A percentile compares a stretch with the other conserved stretches of the same genome.
phyloP scores from a whole-genome alignment of 2,329 filamentous ascomycete species.

The Botrytis galanthina region DNA sequence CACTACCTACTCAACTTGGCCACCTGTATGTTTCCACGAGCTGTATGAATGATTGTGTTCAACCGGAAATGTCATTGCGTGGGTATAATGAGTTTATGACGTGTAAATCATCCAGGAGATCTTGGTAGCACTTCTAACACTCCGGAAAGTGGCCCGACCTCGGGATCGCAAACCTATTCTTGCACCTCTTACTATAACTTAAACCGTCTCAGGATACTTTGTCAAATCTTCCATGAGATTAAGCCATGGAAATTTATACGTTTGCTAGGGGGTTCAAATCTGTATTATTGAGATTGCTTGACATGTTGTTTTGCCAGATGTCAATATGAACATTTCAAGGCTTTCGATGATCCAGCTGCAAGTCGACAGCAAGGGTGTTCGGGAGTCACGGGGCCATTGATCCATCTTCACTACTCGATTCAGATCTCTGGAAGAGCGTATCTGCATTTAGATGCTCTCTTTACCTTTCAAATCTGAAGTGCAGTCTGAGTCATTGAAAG shows the following conservation, averaged over 20 bases:
- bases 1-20: not conserved
- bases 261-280: not conserved
- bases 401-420: not conserved
- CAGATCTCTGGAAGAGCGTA: not conserved
- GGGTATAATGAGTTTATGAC: not conserved
- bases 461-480: not conserved
- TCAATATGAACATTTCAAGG: not conserved
- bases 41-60: not conserved
- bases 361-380: not conserved
- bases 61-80: not conserved
- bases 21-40: not conserved
- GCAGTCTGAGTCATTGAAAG: not conserved
- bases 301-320: not conserved
- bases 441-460: not conserved
- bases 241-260: too few species aligned
- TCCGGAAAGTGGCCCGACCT: not conserved
- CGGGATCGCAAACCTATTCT: not conserved
- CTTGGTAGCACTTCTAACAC: not conserved
- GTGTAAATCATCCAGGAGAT: not conserved
- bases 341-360: not conserved
- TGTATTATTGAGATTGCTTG: not conserved
- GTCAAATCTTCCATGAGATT: not conserved
- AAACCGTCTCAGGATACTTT: not conserved
- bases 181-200: not conserved
- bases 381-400: not conserved